Base-by-base conservation (phyloP, 2,329 filamentous ascomycete genomes). In the Alternaria sp. region DNA sequence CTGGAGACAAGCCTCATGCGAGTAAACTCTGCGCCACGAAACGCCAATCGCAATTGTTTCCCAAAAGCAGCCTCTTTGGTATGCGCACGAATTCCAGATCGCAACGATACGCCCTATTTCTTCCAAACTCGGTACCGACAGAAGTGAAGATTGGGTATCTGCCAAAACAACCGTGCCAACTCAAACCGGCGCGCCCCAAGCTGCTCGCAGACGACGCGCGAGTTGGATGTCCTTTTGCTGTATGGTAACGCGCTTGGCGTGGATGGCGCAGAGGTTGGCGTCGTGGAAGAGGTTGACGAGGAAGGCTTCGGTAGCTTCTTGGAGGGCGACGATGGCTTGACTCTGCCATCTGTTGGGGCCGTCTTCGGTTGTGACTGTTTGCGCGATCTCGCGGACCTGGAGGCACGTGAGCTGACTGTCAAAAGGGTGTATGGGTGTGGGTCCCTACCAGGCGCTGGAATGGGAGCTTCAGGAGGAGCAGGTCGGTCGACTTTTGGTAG, bases 221-320 rank as follows among this genome's bases (percentile, higher is more conserved):
- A 98, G 90, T 86, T 98, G 95, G 81, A 98, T 97, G 78, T 97
- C 95, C 88, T 97, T 97, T 81, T 90, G 90, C 84, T 95, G 95
- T 84, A 98, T 98, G 79, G 95, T 98, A 80, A 98, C 96, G 86
- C 96, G 93, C 90, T 98, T 98, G 85, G 96, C 95, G 86, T 98
- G 96, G 83, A 98, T 97, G 80, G 96, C 95, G 86, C 95, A 98
- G 57, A 97, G 86, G 87, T 98, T 98, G 85, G 95, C 97, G 82
- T 98, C 95, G 85, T 98, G 94, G 77, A 98, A 98, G 71, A 98
- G 91, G 47, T 94, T 97, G 84, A 98, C 94, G 78, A 99, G 91
- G 86, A 97, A 98, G 3, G 96, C 97, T 87, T 99, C 96, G 72
- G 97, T 94, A 59, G 96, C 97, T 88, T 99, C 96, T 86, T 99